phyloP scores from a whole-genome alignment of 768 basidiomycete species.

The Fomitopsis pulvina region DNA sequence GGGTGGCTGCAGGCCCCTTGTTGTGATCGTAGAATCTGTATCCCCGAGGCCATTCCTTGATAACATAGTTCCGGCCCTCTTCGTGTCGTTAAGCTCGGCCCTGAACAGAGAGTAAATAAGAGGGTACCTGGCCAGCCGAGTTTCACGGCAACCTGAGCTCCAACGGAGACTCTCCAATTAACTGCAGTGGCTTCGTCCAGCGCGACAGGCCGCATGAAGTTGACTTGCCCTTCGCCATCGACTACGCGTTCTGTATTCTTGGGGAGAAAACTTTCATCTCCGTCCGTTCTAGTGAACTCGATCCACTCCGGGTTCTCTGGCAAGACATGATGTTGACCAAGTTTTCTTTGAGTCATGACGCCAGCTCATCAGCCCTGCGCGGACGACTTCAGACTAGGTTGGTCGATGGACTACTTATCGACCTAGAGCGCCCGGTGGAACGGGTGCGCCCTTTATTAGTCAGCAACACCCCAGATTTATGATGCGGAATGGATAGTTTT shows the following conservation, averaged over 20 bases:
- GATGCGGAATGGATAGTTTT: too few species aligned
- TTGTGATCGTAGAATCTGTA: constrained; percentile 74
- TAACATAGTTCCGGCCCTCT: constrained; percentile 52
- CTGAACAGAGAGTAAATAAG: background rate
- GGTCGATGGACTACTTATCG: too few species aligned
- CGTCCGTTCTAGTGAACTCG: constrained; percentile 60
- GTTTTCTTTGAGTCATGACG: constrained; percentile 5
- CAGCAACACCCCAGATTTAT: too few species aligned
- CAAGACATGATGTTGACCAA: constrained; percentile 19
- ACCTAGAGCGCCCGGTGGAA: too few species aligned
- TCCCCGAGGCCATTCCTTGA: constrained; percentile 57
- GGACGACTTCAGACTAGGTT: too few species aligned
- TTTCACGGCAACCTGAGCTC: constrained; percentile 32
- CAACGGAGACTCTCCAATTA: constrained; percentile 47
- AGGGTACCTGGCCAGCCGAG: constrained; percentile 43
- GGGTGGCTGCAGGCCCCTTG: constrained; percentile 47
- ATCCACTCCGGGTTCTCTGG: constrained; percentile 50
- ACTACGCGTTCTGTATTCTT: constrained; percentile 44
- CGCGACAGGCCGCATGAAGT: constrained; percentile 55
- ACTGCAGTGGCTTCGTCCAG: constrained; percentile 44
- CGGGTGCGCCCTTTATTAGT: too few species aligned
- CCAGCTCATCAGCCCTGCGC: too few species aligned
- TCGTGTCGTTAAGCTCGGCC: constrained; percentile 1
- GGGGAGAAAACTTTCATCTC: constrained; percentile 48
- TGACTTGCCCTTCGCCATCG: constrained; percentile 59